These are phyloP conservation scores for Symbiodinium pilosum DNA, from an alignment of 73 alveolate genomes.

Conservation along the genomic window DNA sequence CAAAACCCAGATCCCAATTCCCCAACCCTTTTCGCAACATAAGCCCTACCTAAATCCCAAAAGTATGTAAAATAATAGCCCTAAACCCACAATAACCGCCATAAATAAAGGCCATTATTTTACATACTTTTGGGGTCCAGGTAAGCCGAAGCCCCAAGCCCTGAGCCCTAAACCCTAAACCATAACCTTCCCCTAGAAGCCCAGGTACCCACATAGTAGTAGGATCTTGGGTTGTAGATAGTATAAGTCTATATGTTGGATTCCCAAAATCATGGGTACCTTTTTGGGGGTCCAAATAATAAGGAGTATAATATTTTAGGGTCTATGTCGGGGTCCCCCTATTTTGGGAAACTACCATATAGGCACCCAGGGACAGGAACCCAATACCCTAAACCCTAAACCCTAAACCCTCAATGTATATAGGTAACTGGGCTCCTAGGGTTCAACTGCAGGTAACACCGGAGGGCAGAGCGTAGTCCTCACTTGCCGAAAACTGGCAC, in stretches of 20 bases:
- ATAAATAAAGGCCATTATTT: too few relatives aligned
- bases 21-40: too few relatives aligned
- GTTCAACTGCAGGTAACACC: conserved; percentile 15
- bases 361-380: background rate
- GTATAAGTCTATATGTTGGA: too few relatives aligned
- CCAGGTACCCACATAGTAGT: background rate
- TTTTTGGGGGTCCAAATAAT: background rate
- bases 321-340: background rate
- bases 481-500: conserved; percentile 59
- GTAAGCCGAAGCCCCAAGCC: too few relatives aligned
- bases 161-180: too few relatives aligned
- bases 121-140: too few relatives aligned
- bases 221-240: background rate
- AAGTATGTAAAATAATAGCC: too few relatives aligned
- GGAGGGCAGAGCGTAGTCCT: conserved; percentile 78
- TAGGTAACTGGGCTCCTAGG: background rate
- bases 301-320: background rate
- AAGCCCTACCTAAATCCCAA: too few relatives aligned
- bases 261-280: background rate
- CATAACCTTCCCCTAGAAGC: too few relatives aligned
- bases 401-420: background rate
- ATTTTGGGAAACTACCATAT: too few relatives aligned
- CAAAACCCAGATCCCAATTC: too few relatives aligned
- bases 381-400: background rate
- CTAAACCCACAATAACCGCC: too few relatives aligned